Percentiles rank a stretch among this genome's conserved stretches.
These are phyloP conservation scores for Cichorium intybus DNA, from an alignment of 140 eudicot genomes.

Conservation along the genomic window DNA sequence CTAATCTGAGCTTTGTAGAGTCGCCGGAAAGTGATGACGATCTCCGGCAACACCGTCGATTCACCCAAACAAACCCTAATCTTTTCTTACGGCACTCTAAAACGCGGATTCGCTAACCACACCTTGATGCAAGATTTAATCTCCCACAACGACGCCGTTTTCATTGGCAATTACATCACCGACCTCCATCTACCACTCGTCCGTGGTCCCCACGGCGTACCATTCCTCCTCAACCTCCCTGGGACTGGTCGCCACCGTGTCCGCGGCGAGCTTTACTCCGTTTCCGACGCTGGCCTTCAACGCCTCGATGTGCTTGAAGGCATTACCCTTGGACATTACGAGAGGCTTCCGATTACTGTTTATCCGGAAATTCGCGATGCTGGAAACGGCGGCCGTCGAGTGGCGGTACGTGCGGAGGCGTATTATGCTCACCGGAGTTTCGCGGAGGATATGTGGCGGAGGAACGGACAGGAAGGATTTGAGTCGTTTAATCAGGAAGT, in stretches of 20 bases:
- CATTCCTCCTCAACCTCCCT: conserved; percentile 59
- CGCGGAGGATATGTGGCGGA: conserved; percentile 76
- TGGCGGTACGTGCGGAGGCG: conserved; percentile 47
- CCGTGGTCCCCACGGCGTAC: conserved; percentile 67
- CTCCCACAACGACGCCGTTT: conserved; percentile 46
- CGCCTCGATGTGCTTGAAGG: conserved; percentile 88
- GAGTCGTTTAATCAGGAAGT: conserved; percentile 40
- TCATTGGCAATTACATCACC: conserved; percentile 50
- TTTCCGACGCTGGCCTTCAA: conserved; percentile 44
- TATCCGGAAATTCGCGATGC: conserved; percentile 6
- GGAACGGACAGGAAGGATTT: conserved; percentile 51
- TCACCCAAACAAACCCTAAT: conserved; percentile 36
- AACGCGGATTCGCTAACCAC: conserved; percentile 58
- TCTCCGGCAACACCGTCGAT: conserved; percentile 16
- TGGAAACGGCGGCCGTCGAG: conserved; percentile 20
- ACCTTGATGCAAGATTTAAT: conserved; percentile 38
- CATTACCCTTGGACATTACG: conserved; percentile 55
- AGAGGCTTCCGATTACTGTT: conserved; percentile 60
- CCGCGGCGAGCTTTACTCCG: conserved; percentile 71
- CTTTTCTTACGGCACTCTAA: conserved; percentile 72
- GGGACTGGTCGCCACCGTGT: conserved; percentile 47
- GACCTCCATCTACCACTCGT: conserved; percentile 51
- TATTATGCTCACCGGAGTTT: conserved; percentile 67
- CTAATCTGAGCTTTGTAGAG: background rate
- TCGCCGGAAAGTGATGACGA: conserved; percentile 33